Evolutionary conservation across 106 monocot species (phyloP), one percentile per base, ranked within the genome.

Genomic region (Alisma plantagoaquatica): DNA sequence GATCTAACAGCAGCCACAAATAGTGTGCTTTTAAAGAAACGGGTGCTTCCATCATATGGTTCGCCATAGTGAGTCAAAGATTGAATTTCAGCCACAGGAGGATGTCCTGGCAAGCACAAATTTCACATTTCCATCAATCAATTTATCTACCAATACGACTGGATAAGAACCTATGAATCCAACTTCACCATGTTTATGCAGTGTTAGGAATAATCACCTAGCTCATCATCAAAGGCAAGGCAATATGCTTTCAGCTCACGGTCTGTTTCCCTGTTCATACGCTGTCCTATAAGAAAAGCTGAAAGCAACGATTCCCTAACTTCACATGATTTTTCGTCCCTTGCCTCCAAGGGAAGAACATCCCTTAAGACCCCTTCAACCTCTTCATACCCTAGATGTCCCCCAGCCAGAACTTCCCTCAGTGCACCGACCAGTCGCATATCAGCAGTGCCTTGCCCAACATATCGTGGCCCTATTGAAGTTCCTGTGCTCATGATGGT

Each of bases 21-120:
- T 54, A 96, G 51, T 21, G 94, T 96, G 42, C 84, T 88, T 62
- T 59, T 80, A 57, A 96, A 96, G 67, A 84, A 96, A 43, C 94
- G 94, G 33, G 94, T 88, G 58, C 88, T 96, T 55, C 94, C 94
- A 78, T 96, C 94, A 64, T 96, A 96, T 5, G 94, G 88, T 45
- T 96, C 94, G 46, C 94, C 94, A 81, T 96, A 96, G 54, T 96
- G 88, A 30, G 94, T 96, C 75, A 96, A 78, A 23, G 94, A 96
- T 51, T 66, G 75, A 54, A 96, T 81, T 74, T 96, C 81, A 62
- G 94, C 94, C 51, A 96, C 45, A 49, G 88, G 88, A 64, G 69
- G 49, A 41, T 74, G 58, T 23, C 81, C 83, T 87, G 45, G 56
- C 9, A 51, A 46, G 10, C 28, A 20, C 19, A 28, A 45, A 14